Evolutionary conservation across 257 asterid genomes (phyloP), one percentile per base, ranked within the genome.

Genomic region (Osmanthus fragrans): DNA sequence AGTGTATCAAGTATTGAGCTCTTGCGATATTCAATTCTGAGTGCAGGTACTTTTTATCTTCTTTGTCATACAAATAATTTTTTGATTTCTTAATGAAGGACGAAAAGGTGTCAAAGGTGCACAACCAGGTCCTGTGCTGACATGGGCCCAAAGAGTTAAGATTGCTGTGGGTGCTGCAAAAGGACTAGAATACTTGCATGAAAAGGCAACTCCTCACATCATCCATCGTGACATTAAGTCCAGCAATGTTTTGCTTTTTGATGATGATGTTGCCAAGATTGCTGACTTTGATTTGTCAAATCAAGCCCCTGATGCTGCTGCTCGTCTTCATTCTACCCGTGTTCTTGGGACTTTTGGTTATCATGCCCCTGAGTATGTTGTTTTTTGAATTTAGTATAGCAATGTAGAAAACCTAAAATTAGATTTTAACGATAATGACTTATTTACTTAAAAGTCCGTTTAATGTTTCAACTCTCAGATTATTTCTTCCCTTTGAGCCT

Each of bases 291-390:
- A 92, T 82, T 80, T 90, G 69, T 90, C 94, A 47, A 90, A 90
- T 85, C 93, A 89, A 89, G 92, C 94, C 77, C 97, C 97, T 69
- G 91, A 89, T 74, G 86, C 80, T 80, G 96, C 97, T 60, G 96
- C 97, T 37, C 92, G 96, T 42, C 96, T 92, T 83, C 97, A 92
- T 79, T 92, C 97, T 32, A 89, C 97, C 76, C 92, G 96, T 49
- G 94, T 92, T 76, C 97, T 90, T 73, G 96, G 97, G 67, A 92
- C 96, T 76, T 92, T 92, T 33, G 96, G 97, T 74, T 92, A 92
- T 83, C 96, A 92, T 82, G 96, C 97, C 68, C 96, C 97, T 0
- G 96, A 92, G 97, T 92, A 80, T 72, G 94, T 65, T 49, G 73
- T 70, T 60, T 79, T 23, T 47, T 58, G 33, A 34, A 27, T 36